phyloP scores from a whole-genome alignment of 805 yeast species.

The Metschnikowia reukaufii region DNA sequence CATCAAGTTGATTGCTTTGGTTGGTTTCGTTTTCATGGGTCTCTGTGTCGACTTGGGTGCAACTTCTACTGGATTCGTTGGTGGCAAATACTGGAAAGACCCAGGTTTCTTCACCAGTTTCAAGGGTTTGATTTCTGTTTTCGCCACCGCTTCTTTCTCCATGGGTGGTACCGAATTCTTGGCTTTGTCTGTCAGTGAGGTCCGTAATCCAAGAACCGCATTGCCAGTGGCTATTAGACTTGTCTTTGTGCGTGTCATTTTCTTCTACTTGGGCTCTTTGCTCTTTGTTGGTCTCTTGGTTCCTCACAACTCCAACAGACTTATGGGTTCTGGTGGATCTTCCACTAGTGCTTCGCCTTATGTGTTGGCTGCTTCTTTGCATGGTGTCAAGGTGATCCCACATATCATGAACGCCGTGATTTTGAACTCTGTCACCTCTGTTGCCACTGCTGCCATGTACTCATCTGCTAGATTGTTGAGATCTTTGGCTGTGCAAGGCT shows the following conservation, averaged over 20 bases:
- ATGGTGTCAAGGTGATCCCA: constrained; percentile 27
- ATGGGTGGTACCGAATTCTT: constrained; percentile 44
- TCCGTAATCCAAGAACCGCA: constrained; percentile 37
- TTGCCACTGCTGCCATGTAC: constrained; percentile 34
- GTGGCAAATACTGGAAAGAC: constrained; percentile 41
- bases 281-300: constrained; percentile 40
- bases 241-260: constrained; percentile 36
- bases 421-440: constrained; percentile 31
- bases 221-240: constrained; percentile 43
- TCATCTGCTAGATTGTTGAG: constrained; percentile 25
- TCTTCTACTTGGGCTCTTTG: constrained; percentile 41
- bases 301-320: constrained; percentile 32
- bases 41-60: constrained; percentile 40
- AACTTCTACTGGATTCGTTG: constrained; percentile 30
- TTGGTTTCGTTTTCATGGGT: constrained; percentile 42
- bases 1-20: constrained; percentile 35
- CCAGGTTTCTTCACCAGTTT: constrained; percentile 38
- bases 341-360: constrained; percentile 30
- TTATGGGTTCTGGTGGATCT: constrained; percentile 35
- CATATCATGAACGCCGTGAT: constrained; percentile 34
- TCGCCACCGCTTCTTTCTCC: constrained; percentile 41
- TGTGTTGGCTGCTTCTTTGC: constrained; percentile 28
- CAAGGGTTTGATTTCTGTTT: constrained; percentile 39
- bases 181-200: constrained; percentile 40
- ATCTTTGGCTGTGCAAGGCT: constrained; percentile 28